A percentile compares a stretch with the other conserved stretches of the same genome.
Conservation (phyloP, 192 early-diverging fungal species). For the Chytriomyces confervae region DNA sequence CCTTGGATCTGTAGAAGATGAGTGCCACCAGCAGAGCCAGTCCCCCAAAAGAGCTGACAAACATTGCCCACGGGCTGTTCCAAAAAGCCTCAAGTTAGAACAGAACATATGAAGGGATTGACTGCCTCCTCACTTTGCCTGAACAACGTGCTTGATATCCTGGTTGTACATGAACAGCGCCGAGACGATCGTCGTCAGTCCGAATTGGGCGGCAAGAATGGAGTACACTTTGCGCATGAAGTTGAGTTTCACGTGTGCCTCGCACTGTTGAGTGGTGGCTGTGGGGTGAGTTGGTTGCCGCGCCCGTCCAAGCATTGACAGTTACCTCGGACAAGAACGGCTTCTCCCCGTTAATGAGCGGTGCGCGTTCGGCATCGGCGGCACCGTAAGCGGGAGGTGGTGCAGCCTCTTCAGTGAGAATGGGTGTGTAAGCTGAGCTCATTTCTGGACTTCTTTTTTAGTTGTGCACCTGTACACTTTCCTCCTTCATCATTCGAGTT, state of each 20-base stretch:
- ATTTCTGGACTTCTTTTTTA: not conserved
- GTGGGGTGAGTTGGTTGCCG: not conserved
- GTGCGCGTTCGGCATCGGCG: not conserved
- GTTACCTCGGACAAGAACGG: not conserved
- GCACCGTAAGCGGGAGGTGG: not conserved
- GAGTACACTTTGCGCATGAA: constrained; percentile 37
- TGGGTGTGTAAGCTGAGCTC: not conserved
- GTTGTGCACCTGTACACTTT: too few relatives aligned
- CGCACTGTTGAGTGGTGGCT: not conserved
- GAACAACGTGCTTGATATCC: constrained; percentile 58
- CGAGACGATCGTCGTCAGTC: constrained; percentile 61
- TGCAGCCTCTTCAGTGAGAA: not conserved
- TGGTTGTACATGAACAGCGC: constrained; percentile 63
- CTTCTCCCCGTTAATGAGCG: not conserved
- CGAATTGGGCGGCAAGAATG: constrained; percentile 69
- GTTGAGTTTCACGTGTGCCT: not conserved
- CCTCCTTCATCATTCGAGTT: too few relatives aligned
- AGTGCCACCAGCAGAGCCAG: constrained; percentile 20
- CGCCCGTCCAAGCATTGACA: not conserved
- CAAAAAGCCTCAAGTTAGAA: not conserved
- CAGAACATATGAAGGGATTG: not conserved
- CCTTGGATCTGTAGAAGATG: constrained; percentile 1
- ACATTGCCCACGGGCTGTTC: constrained; percentile 1
- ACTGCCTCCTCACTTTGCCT: constrained; percentile 46
- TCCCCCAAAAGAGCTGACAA: constrained; percentile 1